Conservation (phyloP, 1,284 basidiomycete species). For the Leccinum angustisporum region DNA sequence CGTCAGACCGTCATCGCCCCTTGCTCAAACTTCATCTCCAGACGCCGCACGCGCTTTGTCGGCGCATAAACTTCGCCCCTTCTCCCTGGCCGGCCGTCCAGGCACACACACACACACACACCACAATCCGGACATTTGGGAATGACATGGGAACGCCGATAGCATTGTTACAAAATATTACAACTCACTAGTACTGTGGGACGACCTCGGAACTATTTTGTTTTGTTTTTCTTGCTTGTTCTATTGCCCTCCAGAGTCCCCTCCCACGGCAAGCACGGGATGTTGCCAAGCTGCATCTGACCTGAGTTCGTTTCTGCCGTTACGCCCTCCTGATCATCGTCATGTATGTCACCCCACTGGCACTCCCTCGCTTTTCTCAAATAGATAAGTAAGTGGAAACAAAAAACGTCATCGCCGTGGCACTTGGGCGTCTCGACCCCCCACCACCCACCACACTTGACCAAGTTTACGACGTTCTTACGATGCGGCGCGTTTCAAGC, state of each 20-base stretch:
- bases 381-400: neutral
- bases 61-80: constrained; percentile 6
- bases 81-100: neutral
- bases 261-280: constrained; percentile 29
- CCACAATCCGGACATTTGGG: neutral
- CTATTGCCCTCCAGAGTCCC: neutral
- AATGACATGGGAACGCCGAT: constrained; percentile 13
- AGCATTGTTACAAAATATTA: neutral
- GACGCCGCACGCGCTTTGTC: neutral
- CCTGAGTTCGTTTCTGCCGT: constrained; percentile 1
- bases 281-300: constrained; percentile 1
- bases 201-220: constrained; percentile 12
- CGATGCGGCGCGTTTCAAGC: neutral
- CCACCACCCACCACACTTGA: neutral
- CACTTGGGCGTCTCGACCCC: constrained; percentile 11
- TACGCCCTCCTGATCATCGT: constrained; percentile 13
- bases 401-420: neutral
- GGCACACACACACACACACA: neutral
- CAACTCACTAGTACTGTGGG: constrained; percentile 4
- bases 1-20: constrained; percentile 2
- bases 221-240: neutral
- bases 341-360: neutral
- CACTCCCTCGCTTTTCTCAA: neutral
- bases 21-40: neutral
- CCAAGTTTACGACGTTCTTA: neutral